Base-by-base conservation (phyloP, 202 grass and related monocot species). In the Hordeum pubiflorum region DNA sequence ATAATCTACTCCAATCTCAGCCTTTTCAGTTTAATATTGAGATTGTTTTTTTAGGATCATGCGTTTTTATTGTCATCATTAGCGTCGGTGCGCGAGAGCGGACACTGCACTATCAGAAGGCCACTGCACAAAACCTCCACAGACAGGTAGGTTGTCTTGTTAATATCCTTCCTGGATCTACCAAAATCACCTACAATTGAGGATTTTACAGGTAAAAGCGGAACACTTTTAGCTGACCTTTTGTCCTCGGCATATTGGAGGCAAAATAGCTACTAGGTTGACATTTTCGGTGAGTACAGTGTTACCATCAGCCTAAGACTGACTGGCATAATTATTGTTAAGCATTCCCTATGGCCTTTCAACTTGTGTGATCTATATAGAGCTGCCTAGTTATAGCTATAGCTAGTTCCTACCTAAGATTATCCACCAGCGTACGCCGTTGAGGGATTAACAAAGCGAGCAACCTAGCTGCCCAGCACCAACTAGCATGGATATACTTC, bases 401-500 rank as follows among this genome's bases (percentile, higher is more conserved):
- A 86, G 59, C 67, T 74, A 75, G 68, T 59, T 86, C 87, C 60
- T 62, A 38, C 83, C 75, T 89, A 83, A 69, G 66, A 82, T 63
- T 75, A 21, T 29, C 68, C 79, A 79, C 48, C 79, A 83, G 34
- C 38, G 50, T 54, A 54, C 15, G 60, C 9, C 79, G 41, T 13
- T 79, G 79, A 79, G 66, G 38, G 74, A 86, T 86, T 86, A 89
- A 86, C 48, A 86, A 83, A 79, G 33, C 4, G 67, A 86, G 67
- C 81, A 72, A 81, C 34, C 37, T 84, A 86, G 61, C 83, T 83
- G 69, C 83, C 60, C 83, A 75, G 82, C 63, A 74, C 79, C 79
- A 75, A 63, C 75, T 82, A 79, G 69, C 61, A 83, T 79, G 88
- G 75, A 86, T 86, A 86, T 89, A 86, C 68, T 79, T 69, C 43